A percentile compares a stretch with the other conserved stretches of the same genome.
Evolutionary conservation across 139 green algal genomes (phyloP).

Genomic region (Protoeuglena noctilucae): DNA sequence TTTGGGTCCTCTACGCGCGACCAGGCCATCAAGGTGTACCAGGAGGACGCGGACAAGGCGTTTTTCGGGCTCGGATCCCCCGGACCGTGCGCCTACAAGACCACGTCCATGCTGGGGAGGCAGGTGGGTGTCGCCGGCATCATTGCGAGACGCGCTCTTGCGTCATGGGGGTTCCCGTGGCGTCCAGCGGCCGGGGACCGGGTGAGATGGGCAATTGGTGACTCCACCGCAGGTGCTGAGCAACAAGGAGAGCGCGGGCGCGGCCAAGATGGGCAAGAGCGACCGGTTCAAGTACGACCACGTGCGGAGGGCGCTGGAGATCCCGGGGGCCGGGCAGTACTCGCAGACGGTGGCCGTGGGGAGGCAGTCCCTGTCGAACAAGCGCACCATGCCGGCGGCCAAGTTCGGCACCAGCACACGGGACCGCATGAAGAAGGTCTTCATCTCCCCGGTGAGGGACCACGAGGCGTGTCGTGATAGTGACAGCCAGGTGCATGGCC

Average conservation of each 20-base stretch:
- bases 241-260: conserved; percentile 14
- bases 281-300: conserved; percentile 19
- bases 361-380: conserved; percentile 28
- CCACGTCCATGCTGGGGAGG: neutral
- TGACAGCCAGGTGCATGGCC: too few species aligned
- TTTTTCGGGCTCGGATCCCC: neutral
- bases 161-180: too few species aligned
- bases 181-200: too few species aligned
- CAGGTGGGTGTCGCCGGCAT: too few species aligned
- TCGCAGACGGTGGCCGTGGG: conserved; percentile 20
- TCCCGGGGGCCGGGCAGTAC: conserved; percentile 35
- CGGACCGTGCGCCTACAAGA: neutral
- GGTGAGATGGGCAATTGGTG: too few species aligned
- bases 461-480: too few species aligned
- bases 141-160: too few species aligned
- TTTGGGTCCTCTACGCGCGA: neutral
- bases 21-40: neutral
- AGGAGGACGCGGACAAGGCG: neutral
- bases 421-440: conserved; percentile 37
- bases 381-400: conserved; percentile 28
- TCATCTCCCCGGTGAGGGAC: conserved; percentile 41
- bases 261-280: conserved; percentile 17
- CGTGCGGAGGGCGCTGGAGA: conserved; percentile 6
- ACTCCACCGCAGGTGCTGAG: conserved; percentile 1
- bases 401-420: conserved; percentile 33